Evolutionary conservation across 2,329 filamentous ascomycete genomes (phyloP).

Genomic region (Penicillium sp.): DNA sequence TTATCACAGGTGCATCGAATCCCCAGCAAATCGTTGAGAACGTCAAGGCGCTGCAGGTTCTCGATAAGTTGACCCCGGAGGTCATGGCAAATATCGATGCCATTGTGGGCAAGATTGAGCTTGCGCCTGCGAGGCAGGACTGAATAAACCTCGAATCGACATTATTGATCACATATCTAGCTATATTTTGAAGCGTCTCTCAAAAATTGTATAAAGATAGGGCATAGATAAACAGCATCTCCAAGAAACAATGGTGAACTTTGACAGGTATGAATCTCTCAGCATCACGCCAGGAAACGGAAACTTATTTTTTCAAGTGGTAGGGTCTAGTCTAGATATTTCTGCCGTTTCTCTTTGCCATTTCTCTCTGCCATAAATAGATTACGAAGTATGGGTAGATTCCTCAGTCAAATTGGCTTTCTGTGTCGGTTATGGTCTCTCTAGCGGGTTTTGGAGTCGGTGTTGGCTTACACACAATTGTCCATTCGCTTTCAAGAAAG

Average conservation of each 20-base stretch:
- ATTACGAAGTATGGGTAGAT: no score
- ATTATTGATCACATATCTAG: background rate
- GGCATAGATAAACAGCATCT: background rate
- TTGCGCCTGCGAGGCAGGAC: slow-evolving; percentile 1
- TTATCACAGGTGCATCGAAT: slow-evolving; percentile 47
- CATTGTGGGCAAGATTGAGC: slow-evolving; percentile 1
- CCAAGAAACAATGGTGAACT: background rate
- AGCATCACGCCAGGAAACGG: background rate
- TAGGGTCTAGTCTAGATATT: no score
- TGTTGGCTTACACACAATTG: no score
- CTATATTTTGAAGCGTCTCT: background rate
- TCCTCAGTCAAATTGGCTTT: no score
- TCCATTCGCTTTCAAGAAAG: no score
- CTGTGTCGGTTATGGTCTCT: no score
- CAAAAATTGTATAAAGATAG: background rate
- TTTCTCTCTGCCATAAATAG: no score
- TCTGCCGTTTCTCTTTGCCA: no score
- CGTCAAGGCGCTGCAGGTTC: slow-evolving; percentile 44
- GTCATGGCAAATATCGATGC: slow-evolving; percentile 47
- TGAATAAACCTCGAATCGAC: background rate
- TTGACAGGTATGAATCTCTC: background rate
- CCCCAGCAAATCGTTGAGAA: slow-evolving; percentile 49
- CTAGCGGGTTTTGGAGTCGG: no score
- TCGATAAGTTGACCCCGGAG: slow-evolving; percentile 27
- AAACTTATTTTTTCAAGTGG: no score